Evolutionary conservation across 495 filamentous ascomycete species (phyloP).

Genomic region (Sporormia fimetaria): DNA sequence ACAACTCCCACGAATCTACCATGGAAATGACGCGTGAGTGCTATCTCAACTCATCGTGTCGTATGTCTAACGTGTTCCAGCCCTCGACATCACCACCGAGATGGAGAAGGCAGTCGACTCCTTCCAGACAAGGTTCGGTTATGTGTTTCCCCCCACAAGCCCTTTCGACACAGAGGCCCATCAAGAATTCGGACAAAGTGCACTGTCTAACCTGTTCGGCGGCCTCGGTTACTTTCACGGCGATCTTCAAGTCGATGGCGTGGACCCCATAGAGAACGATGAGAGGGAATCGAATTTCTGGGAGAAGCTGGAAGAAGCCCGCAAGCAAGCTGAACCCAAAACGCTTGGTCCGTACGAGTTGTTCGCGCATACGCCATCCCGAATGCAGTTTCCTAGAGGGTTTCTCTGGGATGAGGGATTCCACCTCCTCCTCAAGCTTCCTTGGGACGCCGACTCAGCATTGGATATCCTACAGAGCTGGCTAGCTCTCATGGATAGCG

Average conservation of each 20-base stretch:
- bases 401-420: conserved; percentile 99
- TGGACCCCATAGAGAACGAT: conserved; percentile 77
- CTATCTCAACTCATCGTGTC: conserved; percentile 52
- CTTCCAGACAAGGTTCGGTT: conserved; percentile 2
- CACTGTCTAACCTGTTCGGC: conserved; percentile 88
- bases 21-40: conserved; percentile 51
- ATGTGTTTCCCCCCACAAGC: conserved; percentile 40
- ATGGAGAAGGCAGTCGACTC: not conserved
- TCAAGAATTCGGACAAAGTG: conserved; percentile 63
- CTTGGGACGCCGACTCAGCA: conserved; percentile 80
- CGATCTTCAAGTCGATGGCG: conserved; percentile 71
- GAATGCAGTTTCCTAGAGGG: conserved; percentile 92
- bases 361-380: conserved; percentile 82
- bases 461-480: conserved; percentile 88
- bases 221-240: conserved; percentile 95
- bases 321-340: conserved; percentile 50
- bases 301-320: conserved; percentile 78
- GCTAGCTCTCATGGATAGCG: conserved; percentile 89
- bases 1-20: conserved; percentile 63
- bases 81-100: conserved; percentile 7
- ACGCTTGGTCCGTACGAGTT: conserved; percentile 76
- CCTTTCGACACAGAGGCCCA: conserved; percentile 68
- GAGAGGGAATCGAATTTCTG: conserved; percentile 94
- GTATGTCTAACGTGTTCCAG: conserved; percentile 57
- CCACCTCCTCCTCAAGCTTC: conserved; percentile 78